These are phyloP conservation scores for Coemansia sp. DNA, from an alignment of 192 early-diverging fungal species.

Conservation along the genomic window DNA sequence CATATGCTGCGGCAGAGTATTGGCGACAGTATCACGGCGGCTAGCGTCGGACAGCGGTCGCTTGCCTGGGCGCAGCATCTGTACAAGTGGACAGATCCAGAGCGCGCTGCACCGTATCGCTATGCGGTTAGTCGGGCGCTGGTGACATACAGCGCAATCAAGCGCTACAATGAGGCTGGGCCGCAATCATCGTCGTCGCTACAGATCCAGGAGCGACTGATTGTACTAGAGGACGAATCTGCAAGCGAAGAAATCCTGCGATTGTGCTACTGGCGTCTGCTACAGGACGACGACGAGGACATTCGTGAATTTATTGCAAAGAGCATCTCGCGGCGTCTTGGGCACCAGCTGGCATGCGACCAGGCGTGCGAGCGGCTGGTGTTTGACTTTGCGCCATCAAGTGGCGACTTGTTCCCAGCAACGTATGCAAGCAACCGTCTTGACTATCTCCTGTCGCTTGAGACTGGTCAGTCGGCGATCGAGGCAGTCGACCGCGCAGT, in stretches of 20 bases:
- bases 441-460: conserved; percentile 23
- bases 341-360: conserved; percentile 40
- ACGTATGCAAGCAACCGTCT: conserved; percentile 33
- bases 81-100: conserved; percentile 45
- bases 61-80: conserved; percentile 47
- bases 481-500: conserved; percentile 26
- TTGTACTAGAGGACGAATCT: conserved; percentile 9
- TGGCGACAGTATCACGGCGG: conserved; percentile 2
- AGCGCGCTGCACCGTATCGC: conserved; percentile 39
- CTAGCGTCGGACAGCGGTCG: conserved; percentile 7
- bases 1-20: conserved; percentile 24
- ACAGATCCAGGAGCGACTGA: background rate
- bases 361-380: conserved; percentile 57
- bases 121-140: conserved; percentile 41
- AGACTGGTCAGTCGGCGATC: background rate
- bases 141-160: conserved; percentile 39
- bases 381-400: conserved; percentile 54
- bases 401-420: conserved; percentile 32
- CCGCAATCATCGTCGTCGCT: background rate
- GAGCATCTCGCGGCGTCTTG: conserved; percentile 55
- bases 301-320: conserved; percentile 63
- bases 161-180: conserved; percentile 22
- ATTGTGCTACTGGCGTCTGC: conserved; percentile 44
- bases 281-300: conserved; percentile 80
- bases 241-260: conserved; percentile 56